phyloP scores from a whole-genome alignment of 768 basidiomycete species.

The Podaxis pistillaris region DNA sequence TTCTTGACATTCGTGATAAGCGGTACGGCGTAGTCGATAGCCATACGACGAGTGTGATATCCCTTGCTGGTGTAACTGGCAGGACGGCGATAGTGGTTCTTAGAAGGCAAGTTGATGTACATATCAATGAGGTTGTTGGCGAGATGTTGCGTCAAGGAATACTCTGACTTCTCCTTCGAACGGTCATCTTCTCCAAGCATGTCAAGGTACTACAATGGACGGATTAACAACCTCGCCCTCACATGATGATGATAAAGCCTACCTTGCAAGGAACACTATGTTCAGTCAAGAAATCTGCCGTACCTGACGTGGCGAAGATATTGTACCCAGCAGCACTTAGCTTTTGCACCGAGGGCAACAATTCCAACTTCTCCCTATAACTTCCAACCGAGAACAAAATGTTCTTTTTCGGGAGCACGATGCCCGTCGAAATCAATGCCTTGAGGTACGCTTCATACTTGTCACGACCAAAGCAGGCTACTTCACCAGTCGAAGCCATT shows the following conservation, averaged over 20 bases:
- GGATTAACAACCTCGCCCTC: constrained; percentile 1
- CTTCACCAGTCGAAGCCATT: constrained; percentile 99
- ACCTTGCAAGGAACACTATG: constrained; percentile 97
- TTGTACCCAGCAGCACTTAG: constrained; percentile 91
- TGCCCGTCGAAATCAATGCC: constrained; percentile 94
- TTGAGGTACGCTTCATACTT: constrained; percentile 99
- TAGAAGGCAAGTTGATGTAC: constrained; percentile 99
- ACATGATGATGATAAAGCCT: constrained; percentile 15
- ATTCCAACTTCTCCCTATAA: constrained; percentile 95
- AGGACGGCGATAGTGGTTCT: constrained; percentile 95
- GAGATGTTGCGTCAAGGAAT: constrained; percentile 94
- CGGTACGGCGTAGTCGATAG: constrained; percentile 97
- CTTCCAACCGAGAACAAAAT: constrained; percentile 96
- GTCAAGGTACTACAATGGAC: constrained; percentile 71
- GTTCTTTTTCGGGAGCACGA: constrained; percentile 94
- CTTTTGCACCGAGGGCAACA: constrained; percentile 93
- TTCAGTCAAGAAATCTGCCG: constrained; percentile 96
- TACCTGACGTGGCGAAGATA: constrained; percentile 96
- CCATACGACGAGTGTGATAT: constrained; percentile 96
- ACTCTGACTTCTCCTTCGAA: constrained; percentile 91
- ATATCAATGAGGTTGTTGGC: constrained; percentile 98
- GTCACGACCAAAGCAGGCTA: constrained; percentile 96
- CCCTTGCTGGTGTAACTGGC: constrained; percentile 97
- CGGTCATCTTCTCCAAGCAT: constrained; percentile 73
- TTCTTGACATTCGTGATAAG: constrained; percentile 99